phyloP scores from a whole-genome alignment of 305 asterid genomes.

The Striga hermonthica region DNA sequence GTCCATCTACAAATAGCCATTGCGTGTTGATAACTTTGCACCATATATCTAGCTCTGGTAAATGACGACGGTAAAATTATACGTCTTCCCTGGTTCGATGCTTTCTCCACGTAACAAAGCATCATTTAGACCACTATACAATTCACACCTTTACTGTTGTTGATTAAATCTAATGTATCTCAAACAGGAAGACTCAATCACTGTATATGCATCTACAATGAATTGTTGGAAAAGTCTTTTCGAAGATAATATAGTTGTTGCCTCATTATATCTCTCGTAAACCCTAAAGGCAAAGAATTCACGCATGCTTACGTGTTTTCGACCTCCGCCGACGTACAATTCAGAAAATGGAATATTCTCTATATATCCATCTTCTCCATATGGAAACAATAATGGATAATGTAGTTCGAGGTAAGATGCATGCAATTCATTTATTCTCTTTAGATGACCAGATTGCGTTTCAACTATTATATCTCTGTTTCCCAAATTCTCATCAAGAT shows the following conservation, averaged over 20 bases:
- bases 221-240: background rate
- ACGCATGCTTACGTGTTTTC: background rate
- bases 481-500: background rate
- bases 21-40: conserved; percentile 10
- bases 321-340: background rate
- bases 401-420: background rate
- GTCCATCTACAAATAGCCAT: background rate
- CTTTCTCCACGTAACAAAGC: background rate
- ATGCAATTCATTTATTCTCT: background rate
- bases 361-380: background rate
- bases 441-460: background rate
- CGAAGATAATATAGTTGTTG: background rate
- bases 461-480: conserved; percentile 2
- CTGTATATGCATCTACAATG: background rate
- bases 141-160: background rate
- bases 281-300: background rate
- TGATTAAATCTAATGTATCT: background rate
- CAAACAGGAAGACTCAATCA: background rate
- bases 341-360: background rate
- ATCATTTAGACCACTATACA: background rate
- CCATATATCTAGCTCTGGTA: background rate
- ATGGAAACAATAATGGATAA: background rate
- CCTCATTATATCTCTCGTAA: background rate
- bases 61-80: background rate
- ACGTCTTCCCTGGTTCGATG: background rate